These are phyloP conservation scores for Paramecium sexaurelia DNA, from an alignment of 73 alveolate species.

Conservation along the genomic window DNA sequence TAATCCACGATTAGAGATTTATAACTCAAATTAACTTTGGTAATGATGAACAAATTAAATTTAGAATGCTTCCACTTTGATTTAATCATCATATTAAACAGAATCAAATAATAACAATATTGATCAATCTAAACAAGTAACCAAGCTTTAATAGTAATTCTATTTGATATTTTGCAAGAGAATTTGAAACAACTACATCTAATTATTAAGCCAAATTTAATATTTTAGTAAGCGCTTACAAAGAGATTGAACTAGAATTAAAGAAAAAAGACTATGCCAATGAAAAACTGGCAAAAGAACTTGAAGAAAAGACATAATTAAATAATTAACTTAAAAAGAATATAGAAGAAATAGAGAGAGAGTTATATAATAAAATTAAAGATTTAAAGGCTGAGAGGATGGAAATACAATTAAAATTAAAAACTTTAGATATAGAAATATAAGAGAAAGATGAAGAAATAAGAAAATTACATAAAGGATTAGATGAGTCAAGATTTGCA, in stretches of 20 bases:
- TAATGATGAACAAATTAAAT: neutral
- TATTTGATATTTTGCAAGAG: neutral
- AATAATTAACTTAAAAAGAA: neutral
- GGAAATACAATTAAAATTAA: neutral
- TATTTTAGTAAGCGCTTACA: neutral
- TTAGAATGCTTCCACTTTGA: neutral
- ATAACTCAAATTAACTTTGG: neutral
- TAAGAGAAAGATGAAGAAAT: constrained; percentile 10
- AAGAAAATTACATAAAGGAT: neutral
- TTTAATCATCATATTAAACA: neutral
- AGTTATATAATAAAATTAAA: neutral
- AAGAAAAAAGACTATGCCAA: neutral
- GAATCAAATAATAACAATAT: neutral
- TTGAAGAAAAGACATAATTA: neutral
- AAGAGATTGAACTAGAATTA: neutral
- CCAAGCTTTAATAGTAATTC: neutral
- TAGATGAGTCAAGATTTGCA: neutral
- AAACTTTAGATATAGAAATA: neutral
- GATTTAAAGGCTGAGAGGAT: neutral
- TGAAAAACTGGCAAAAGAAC: neutral
- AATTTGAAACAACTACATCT: neutral
- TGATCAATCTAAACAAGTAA: neutral
- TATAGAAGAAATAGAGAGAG: constrained; percentile 34
- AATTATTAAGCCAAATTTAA: constrained; percentile 40
- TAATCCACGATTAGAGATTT: neutral